Evolutionary conservation across 768 basidiomycete genomes (phyloP).

Genomic region (Russula olivacea): DNA sequence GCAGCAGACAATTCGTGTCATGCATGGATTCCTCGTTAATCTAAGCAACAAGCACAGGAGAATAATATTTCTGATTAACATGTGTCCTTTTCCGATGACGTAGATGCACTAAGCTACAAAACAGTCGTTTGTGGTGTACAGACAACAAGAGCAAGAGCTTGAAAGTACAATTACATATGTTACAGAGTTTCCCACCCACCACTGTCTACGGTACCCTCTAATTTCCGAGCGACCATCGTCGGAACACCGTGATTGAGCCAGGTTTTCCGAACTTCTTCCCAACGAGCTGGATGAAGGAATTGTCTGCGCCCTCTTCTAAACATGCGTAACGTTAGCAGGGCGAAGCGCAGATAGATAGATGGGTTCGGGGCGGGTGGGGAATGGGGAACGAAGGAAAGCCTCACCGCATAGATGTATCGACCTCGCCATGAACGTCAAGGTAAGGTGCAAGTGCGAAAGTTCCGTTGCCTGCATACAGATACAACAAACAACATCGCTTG

Average conservation of each 20-base stretch:
- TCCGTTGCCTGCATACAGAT: slow-evolving; percentile 85
- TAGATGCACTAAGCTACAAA: slow-evolving; percentile 18
- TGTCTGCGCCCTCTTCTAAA: slow-evolving; percentile 81
- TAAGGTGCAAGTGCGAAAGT: slow-evolving; percentile 86
- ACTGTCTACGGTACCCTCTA: slow-evolving; percentile 80
- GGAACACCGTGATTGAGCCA: slow-evolving; percentile 92
- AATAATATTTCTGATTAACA: slow-evolving; percentile 5
- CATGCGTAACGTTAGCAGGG: slow-evolving; percentile 10
- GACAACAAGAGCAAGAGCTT: not conserved
- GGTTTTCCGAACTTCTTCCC: slow-evolving; percentile 85
- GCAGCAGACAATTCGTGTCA: slow-evolving; percentile 10
- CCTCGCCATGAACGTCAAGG: slow-evolving; percentile 89
- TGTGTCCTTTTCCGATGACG: slow-evolving; percentile 7
- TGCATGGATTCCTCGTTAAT: slow-evolving; percentile 13
- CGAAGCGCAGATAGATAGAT: not conserved
- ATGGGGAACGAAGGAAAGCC: slow-evolving; percentile 22
- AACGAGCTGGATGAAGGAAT: slow-evolving; percentile 74
- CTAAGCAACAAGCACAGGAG: not conserved
- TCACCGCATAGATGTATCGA: slow-evolving; percentile 88
- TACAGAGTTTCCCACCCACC: slow-evolving; percentile 93
- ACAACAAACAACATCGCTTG: slow-evolving; percentile 86
- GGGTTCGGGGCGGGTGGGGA: not conserved
- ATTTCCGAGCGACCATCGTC: slow-evolving; percentile 79
- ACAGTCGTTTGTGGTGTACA: not conserved
- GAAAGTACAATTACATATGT: slow-evolving; percentile 3